These are phyloP conservation scores for Rubia tinctorum DNA, from an alignment of 305 asterid genomes.

Conservation along the genomic window DNA sequence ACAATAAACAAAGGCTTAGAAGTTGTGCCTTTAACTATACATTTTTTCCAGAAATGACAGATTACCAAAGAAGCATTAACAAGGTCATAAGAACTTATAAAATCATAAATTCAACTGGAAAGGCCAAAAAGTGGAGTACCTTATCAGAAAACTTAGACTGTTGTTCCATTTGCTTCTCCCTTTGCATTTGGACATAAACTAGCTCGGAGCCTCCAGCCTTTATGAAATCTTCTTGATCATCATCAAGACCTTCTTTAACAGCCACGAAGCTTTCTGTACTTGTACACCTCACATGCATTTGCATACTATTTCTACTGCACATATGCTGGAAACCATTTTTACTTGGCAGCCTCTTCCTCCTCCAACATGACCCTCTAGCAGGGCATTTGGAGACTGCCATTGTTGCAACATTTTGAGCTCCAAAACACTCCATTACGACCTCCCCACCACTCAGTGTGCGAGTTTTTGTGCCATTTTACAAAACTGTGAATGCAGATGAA, in stretches of 20 bases:
- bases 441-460: constrained; percentile 16
- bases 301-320: constrained; percentile 19
- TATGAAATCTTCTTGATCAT: constrained; percentile 87
- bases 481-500: constrained; percentile 10
- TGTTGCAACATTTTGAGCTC: constrained; percentile 59
- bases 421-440: constrained; percentile 59
- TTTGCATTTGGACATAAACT: constrained; percentile 91
- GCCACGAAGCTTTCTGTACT: constrained; percentile 43
- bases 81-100: not conserved
- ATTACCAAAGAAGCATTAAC: not conserved
- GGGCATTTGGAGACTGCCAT: constrained; percentile 64
- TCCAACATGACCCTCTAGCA: constrained; percentile 30
- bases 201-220: constrained; percentile 97
- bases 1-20: not conserved
- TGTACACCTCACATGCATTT: constrained; percentile 38
- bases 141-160: constrained; percentile 87
- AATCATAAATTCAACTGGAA: not conserved
- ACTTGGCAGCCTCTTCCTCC: constrained; percentile 29
- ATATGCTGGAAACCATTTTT: constrained; percentile 22
- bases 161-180: constrained; percentile 64
- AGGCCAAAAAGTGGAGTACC: constrained; percentile 33
- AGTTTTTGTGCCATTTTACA: constrained; percentile 7
- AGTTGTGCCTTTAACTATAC: not conserved
- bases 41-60: not conserved
- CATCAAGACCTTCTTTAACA: constrained; percentile 59